Evolutionary conservation across 768 basidiomycete genomes (phyloP), one percentile per base, ranked within the genome.

Genomic region (Trametes gibbosa): DNA sequence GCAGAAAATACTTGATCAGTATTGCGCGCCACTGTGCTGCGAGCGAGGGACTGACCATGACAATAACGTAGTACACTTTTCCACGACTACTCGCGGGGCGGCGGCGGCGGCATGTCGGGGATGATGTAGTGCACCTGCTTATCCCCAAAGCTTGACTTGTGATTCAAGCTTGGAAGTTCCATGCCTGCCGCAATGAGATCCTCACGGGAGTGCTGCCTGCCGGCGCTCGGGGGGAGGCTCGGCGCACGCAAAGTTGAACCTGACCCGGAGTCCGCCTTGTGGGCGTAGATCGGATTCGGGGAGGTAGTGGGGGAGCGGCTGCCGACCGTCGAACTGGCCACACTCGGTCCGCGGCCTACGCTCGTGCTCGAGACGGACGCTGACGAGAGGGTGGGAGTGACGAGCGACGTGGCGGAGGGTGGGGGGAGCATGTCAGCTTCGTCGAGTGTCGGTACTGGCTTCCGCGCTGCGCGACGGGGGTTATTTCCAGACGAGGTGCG

Each of bases 111-210:
- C 55, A 68, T 62, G 52, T 72, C 71, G 25, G 71, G 66, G 8
- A 66, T 68, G 52, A 72, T 52, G 50, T 67, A 65, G 52, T 69
- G 71, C 62, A 72, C 65, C 49, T 60, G 65, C 42, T 64, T 63
- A 29, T 68, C 63, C 0, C 71, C 71, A 37, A 72, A 69, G 64
- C 71, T 72, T 21, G 64, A 59, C 68, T 72, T 69, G 56, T 71
- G 71, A 32, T 63, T 68, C 50, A 72, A 48, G 23, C 58, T 35
- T 56, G 66, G 61, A 27, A 65, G 46, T 41, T 52, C 52, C 53
- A 53, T 32, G 27, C 60, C 66, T 59, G 50, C 29, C 43, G 59
- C 56, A 14, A 63, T 54, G 23, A 69, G 56, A 42, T 68, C 69
- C 48, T 66, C 62, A 34, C 61, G 63, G 39, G 68, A 70, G 39